Evolutionary conservation across 2,329 filamentous ascomycete genomes (phyloP).

Genomic region (Cercospora sp.): DNA sequence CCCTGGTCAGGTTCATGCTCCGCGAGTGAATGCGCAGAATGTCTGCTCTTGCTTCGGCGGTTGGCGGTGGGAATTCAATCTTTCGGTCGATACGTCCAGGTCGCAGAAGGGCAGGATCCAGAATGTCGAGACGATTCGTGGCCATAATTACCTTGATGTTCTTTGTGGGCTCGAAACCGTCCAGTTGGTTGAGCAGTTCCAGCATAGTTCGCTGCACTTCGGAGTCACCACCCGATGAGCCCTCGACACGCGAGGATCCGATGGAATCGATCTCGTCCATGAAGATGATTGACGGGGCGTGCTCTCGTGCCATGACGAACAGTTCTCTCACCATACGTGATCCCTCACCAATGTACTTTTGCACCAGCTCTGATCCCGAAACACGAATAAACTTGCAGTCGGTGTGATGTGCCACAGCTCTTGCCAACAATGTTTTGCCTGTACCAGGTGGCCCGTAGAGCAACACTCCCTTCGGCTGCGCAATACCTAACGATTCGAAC

Average conservation of each 20-base stretch:
- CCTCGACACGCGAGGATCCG: constrained; percentile 93
- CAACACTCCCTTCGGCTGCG: constrained; percentile 94
- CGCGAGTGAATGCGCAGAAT: constrained; percentile 96
- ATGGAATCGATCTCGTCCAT: constrained; percentile 99
- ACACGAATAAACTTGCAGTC: constrained; percentile 99
- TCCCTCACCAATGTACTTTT: constrained; percentile 99
- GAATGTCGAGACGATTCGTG: constrained; percentile 94
- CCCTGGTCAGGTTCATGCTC: constrained; percentile 97
- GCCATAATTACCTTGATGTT: constrained; percentile 99
- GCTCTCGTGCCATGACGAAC: constrained; percentile 98
- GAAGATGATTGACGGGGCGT: constrained; percentile 98
- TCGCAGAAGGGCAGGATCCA: constrained; percentile 89
- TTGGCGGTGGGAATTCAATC: constrained; percentile 97
- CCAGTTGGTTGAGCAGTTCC: constrained; percentile 95
- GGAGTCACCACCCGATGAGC: constrained; percentile 90
- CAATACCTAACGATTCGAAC: constrained; percentile 98
- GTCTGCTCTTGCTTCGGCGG: constrained; percentile 92
- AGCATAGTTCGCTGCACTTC: constrained; percentile 99
- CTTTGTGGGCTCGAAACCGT: constrained; percentile 91
- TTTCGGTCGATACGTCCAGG: constrained; percentile 98
- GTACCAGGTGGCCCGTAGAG: constrained; percentile 96
- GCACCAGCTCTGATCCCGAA: constrained; percentile 91
- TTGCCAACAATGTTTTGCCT: constrained; percentile 90
- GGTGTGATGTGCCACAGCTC: constrained; percentile 96
- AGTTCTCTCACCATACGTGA: constrained; percentile 97